Base-by-base conservation (phyloP, 2,329 filamentous ascomycete species). In the Pseudocercospora fijiensis region DNA sequence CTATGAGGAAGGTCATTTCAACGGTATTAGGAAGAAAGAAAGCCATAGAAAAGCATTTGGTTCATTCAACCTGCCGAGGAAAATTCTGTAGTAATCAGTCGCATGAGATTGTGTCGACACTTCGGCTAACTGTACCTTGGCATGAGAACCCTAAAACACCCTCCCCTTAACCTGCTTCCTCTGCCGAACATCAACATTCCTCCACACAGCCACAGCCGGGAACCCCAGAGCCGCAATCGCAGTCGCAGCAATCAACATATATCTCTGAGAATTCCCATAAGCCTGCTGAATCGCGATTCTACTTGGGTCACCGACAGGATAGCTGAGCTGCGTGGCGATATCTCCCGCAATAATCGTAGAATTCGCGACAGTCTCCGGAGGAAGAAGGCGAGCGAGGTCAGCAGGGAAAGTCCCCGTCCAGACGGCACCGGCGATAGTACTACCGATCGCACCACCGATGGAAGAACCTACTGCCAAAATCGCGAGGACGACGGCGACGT, bases 391-490 rank as follows among this genome's bases (percentile, higher is more conserved):
- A 2, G 64, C 61, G 28, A 73, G 63, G 8, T 71, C 67, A 10
- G 52, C 28, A 2, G 67, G 64, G 58, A 73, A 73, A 1, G 67
- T 69, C 6, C 65, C 68, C 2, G 66, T 70, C 71, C 71, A 73
- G 49, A 73, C 66, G 5, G 71, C 71, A 16, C 64, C 68, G 2
- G 71, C 69, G 22, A 72, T 66, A 6, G 20, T 70, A 1, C 80
- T 81, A 1, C 86, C 87, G 5, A 88, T 77, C 0, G 86, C 85
- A 20, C 81, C 82, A 45, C 87, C 71, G 27, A 73, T 69, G 26
- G 61, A 62, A 61, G 62, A 66, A 41, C 69, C 67, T 45, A 70
- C 66, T 18, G 63, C 65, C 47, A 69, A 58, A 26, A 70, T 62
- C 1, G 71, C 71, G n/a, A 73, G 65, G 8, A 70, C 64, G n/a